Evolutionary conservation across 2,329 filamentous ascomycete genomes (phyloP).

Genomic region (Parafenestella ontariensis): DNA sequence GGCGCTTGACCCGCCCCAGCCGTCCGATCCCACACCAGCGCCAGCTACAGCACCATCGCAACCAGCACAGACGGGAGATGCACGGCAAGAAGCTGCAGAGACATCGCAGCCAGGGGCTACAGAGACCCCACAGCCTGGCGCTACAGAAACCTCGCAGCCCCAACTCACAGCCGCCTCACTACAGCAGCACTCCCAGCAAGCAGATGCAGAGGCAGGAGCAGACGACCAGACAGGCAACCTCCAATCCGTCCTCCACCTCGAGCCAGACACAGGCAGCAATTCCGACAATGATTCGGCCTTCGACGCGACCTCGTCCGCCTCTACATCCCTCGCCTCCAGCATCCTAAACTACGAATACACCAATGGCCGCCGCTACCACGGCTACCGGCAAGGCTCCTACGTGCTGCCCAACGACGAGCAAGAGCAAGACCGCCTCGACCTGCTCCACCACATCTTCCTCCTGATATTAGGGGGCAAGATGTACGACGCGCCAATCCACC

Average conservation of each 20-base stretch:
- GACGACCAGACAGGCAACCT: slow-evolving; percentile 17
- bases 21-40: slow-evolving; percentile 1
- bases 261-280: slow-evolving; percentile 34
- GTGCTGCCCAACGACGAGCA: slow-evolving; percentile 48
- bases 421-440: slow-evolving; percentile 49
- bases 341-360: slow-evolving; percentile 49
- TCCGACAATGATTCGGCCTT: slow-evolving; percentile 43
- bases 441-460: slow-evolving; percentile 49
- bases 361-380: slow-evolving; percentile 50
- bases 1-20: neutral
- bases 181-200: neutral
- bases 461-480: slow-evolving; percentile 47
- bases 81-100: neutral
- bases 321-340: slow-evolving; percentile 46
- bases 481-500: slow-evolving; percentile 40
- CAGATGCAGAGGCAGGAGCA: slow-evolving; percentile 3
- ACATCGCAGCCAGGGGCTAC: neutral
- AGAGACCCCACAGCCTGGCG: neutral
- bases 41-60: neutral
- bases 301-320: slow-evolving; percentile 32
- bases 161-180: neutral
- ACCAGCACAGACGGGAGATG: no score
- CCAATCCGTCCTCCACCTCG: slow-evolving; percentile 38
- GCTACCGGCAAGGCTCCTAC: slow-evolving; percentile 45
- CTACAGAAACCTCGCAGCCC: neutral